Base-by-base conservation (phyloP, 2,329 filamentous ascomycete genomes). In the Ceratocystis destructans region DNA sequence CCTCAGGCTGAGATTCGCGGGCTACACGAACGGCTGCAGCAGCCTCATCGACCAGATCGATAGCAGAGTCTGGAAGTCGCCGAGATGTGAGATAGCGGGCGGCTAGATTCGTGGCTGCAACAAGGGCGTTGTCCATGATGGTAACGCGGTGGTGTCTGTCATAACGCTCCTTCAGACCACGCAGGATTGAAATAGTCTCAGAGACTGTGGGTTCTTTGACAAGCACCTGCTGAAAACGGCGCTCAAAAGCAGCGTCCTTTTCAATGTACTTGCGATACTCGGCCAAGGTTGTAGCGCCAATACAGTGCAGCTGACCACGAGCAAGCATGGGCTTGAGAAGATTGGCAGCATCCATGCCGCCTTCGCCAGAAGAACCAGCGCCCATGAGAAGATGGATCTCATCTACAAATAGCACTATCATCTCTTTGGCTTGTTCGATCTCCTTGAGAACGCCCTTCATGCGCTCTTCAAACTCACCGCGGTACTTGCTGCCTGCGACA, bases 381-480 rank as follows among this genome's bases (percentile, higher is more conserved):
- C 94, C 94, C 94, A 99, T 99, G 69, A 99, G 86, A 69, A 99
- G 82, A 78, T 99, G 94, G 70, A 99, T 99, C 76, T 99, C 94
- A 76, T 99, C 94, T 71, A 99, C 94, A 72, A 99, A 99, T 69
- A 99, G 86, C 64, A 99, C 88, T 73, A 99, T 96, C 80, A 92
- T 96, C 67, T 97, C 93, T 75, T 94, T 95, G 64, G 91, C 90
- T 66, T 96, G 87, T 71, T 92, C 84, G 68, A 99, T 96, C 78
- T 99, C 94, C 76, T 97, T 99, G 72, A 99, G 77, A 4, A 99
- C 94, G 66, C 93, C 92, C 83, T 99, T 99, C 92, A 99, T 97
- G 71, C 94, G 86, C 80, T 99, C 94, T 76, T 99, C 94, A 68
- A 99, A 99, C 76, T 99, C 94, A 79, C 94, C 94, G 62, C 94